Evolutionary conservation across 331 rosid genomes (phyloP), one percentile per base, ranked within the genome.

Genomic region (Pyrus hybrid): DNA sequence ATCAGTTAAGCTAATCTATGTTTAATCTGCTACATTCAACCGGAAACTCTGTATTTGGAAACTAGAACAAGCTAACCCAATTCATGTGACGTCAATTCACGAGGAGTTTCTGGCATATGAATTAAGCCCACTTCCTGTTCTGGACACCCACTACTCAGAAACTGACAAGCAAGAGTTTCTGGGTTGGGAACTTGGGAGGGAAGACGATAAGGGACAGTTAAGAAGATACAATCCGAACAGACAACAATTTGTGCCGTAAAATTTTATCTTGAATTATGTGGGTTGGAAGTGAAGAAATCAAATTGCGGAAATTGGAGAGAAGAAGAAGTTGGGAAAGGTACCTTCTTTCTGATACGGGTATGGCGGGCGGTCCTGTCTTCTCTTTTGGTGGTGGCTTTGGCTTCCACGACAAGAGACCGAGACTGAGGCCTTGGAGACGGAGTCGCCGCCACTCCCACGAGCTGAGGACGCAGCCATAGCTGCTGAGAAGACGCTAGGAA

Each of bases 321-420:
- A 68, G 18, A 5, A 65, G 67, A n/a, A 20, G 37, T 47, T 56
- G 62, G 3, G 45, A 93, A 96, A 33, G 54, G 5, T 56, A 94
- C 99, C 99, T 89, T 95, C 91, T 95, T 95, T 82, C 99, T 76
- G 85, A 92, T 88, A 41, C 99, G 97, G 67, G 61, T 25, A 79
- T 90, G 99, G 76, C 97, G 97, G 6, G 99, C 99, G n/a, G 83
- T 71, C 21, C 99, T 80, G 82, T 95, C 88, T 63, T 92, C 93
- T 30, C 88, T 81, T 77, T 93, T 80, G 82, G 96, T 88, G 4
- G 49, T 70, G 79, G 84, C 43, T 29, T 85, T 82, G 83, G 95
- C 93, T 84, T 88, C 83, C 26, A 91, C 83, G 21, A 80, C 83
- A 22, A 90, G 83, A 56, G 89, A 80, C 5, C 37, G 68, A 0